Evolutionary conservation across 441 rosid species (phyloP).

Genomic region (Brassica balearica): DNA sequence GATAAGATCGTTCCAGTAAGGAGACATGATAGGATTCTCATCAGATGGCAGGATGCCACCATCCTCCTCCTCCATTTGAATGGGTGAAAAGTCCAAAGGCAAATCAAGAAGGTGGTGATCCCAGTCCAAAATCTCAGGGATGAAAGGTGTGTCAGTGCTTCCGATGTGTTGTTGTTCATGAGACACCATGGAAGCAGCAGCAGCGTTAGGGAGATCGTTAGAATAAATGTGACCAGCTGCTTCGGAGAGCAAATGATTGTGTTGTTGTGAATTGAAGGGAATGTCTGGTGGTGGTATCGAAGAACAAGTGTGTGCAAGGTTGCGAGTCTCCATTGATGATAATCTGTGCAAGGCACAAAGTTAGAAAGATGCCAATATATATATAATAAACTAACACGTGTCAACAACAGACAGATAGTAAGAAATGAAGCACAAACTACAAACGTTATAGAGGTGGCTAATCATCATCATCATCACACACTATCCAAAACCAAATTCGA

Average conservation of each 20-base stretch:
- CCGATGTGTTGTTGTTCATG: conserved; percentile 48
- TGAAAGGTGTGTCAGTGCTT: conserved; percentile 54
- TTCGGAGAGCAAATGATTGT: conserved; percentile 47
- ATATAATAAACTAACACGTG: no score
- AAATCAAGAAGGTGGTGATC: conserved; percentile 54
- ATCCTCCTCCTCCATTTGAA: conserved; percentile 54
- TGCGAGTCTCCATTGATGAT: not conserved
- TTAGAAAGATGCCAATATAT: not conserved
- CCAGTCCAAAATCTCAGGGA: conserved; percentile 57
- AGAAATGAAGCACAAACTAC: no score
- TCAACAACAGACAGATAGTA: no score
- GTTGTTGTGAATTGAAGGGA: not conserved
- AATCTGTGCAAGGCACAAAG: not conserved
- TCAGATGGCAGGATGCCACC: conserved; percentile 54
- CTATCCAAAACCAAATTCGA: no score
- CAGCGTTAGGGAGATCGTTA: conserved; percentile 61
- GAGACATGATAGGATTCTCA: conserved; percentile 56
- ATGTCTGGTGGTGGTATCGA: not conserved
- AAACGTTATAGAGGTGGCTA: no score
- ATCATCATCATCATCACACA: no score
- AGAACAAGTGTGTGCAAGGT: not conserved
- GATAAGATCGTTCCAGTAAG: conserved; percentile 72
- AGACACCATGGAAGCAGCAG: conserved; percentile 13
- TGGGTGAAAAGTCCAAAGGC: conserved; percentile 44
- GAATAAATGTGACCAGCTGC: conserved; percentile 67